These are phyloP conservation scores for Lachnellula suecica DNA, from an alignment of 2,329 filamentous ascomycete genomes.

Conservation along the genomic window DNA sequence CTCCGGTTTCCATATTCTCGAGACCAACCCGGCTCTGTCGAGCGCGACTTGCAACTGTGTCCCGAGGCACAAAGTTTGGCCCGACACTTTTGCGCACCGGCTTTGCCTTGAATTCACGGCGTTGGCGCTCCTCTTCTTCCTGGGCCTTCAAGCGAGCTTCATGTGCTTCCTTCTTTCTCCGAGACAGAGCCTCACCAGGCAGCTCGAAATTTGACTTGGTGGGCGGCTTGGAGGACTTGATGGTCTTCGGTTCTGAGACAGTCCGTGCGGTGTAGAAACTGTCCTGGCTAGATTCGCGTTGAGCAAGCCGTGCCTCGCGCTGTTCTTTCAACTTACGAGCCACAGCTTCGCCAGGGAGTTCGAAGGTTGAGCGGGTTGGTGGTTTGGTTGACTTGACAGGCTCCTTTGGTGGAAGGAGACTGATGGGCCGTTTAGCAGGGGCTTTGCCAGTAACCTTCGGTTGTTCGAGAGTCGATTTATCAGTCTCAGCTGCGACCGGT, in stretches of 20 bases:
- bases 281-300: constrained; percentile 35
- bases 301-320: constrained; percentile 52
- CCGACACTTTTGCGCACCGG: constrained; percentile 49
- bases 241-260: constrained; percentile 39
- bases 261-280: constrained; percentile 36
- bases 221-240: constrained; percentile 51
- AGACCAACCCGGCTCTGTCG: constrained; percentile 47
- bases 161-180: constrained; percentile 50
- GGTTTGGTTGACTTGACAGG: constrained; percentile 52
- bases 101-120: constrained; percentile 63
- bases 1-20: constrained; percentile 21
- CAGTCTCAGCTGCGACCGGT: constrained; percentile 1
- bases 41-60: constrained; percentile 57
- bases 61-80: constrained; percentile 44
- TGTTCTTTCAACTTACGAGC: constrained; percentile 57
- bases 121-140: constrained; percentile 59
- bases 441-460: constrained; percentile 23
- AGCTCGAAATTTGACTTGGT: constrained; percentile 60
- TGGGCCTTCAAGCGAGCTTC: constrained; percentile 54
- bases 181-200: constrained; percentile 57
- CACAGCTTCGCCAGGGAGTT: constrained; percentile 62
- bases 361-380: constrained; percentile 55
- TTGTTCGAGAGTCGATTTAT: constrained; percentile 23
- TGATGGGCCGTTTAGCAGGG: constrained; percentile 37
- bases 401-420: constrained; percentile 42